Evolutionary conservation across 2,329 filamentous ascomycete genomes (phyloP), one percentile per base, ranked within the genome.

Genomic region (Penicillium glabrum): DNA sequence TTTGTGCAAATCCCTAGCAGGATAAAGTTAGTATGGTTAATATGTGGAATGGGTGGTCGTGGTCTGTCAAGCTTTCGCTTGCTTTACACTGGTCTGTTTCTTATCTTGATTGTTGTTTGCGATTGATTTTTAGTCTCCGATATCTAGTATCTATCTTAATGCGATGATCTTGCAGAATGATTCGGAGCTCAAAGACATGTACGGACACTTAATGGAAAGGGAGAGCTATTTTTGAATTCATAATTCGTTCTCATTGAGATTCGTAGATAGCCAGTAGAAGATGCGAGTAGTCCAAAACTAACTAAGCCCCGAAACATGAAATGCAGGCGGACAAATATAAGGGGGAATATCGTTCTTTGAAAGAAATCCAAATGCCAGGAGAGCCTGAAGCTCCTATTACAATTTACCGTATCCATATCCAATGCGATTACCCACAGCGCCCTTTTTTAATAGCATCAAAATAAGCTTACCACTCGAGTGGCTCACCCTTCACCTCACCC

Each of bases 401-500:
- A 33, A 33, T 33, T 33, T 33, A 54, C 47, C 39, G 49, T 57
- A 51, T 49, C 53, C 49, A 55, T 53, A 46, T 44, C 51, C 45
- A 55, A 56, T 60, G 56, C 61, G 24, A 51, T 54, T 53, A 33
- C 53, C 48, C 46, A 47, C 44, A 24, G 46, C 48, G 54, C 56
- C 52, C 23, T 57, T 52, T 52, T 21, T 45, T 13, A 23, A 41
- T 26, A 61, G 23, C 48, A 56, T 37, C 48, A 51, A 27, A 21
- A 53, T 31, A 56, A 60, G 53, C 63, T 77, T 82, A 96, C 92
- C 93, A 97, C 71, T 96, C 92, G 64, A 96, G 80, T 46, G 93
- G 93, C 77, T 96, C 92, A 63, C 82, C 88, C 73, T 92, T 86
- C 68, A 87, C 86, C 75, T 96, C 89, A 1, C 93, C 93, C 16